These are phyloP conservation scores for Fusarium incarnatum DNA, from an alignment of 2,329 filamentous ascomycete species.

Conservation along the genomic window DNA sequence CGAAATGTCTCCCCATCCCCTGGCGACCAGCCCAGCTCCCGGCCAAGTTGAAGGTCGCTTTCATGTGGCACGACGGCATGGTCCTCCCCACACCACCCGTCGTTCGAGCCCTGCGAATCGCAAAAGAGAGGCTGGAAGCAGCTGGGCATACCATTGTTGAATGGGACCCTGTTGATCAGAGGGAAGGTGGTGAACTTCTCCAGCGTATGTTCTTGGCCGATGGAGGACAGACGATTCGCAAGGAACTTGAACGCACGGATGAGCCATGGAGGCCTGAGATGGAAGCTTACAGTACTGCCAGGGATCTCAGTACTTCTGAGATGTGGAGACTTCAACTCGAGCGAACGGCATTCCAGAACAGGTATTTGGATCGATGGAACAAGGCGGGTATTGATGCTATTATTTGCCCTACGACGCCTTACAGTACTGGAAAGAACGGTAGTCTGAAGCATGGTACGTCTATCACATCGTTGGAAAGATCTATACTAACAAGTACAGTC, in stretches of 20 bases:
- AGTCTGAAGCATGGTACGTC: constrained; percentile 57
- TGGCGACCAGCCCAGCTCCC: constrained; percentile 59
- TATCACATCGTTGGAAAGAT: accelerated
- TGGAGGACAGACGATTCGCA: constrained; percentile 56
- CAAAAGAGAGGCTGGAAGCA: constrained; percentile 56
- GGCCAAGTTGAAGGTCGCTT: constrained; percentile 64
- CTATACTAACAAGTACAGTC: constrained; percentile 48
- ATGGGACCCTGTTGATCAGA: constrained; percentile 60
- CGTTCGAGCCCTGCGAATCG: constrained; percentile 62
- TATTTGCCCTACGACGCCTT: constrained; percentile 66
- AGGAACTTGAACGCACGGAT: constrained; percentile 55
- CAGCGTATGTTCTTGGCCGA: constrained; percentile 62
- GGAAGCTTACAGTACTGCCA: constrained; percentile 48
- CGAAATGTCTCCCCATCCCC: constrained; percentile 68
- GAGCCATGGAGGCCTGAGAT: constrained; percentile 58
- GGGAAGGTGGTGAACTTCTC: constrained; percentile 53
- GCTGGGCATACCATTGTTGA: constrained; percentile 65
- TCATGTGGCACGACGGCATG: constrained; percentile 73
- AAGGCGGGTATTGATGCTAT: constrained; percentile 68
- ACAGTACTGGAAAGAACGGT: constrained; percentile 57
- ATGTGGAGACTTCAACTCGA: constrained; percentile 63
- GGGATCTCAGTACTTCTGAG: constrained; percentile 56
- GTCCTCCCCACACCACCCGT: constrained; percentile 76
- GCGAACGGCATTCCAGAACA: constrained; percentile 58
- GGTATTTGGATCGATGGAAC: constrained; percentile 60